Conservation (phyloP, 2,329 filamentous ascomycete species). For the Apiospora phragmitis region DNA sequence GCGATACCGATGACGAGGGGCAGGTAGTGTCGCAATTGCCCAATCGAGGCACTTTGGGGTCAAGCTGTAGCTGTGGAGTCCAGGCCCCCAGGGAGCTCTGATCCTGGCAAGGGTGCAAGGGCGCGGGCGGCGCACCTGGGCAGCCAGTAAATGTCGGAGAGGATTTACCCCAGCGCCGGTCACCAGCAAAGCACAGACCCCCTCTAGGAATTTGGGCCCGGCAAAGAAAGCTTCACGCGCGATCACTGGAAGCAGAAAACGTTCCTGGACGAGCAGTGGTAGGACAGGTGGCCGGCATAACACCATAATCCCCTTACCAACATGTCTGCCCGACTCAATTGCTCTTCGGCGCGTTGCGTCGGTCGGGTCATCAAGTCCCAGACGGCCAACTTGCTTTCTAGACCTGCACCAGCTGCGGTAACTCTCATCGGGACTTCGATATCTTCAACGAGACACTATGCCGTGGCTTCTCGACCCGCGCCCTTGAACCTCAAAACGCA, state of each 20-base stretch:
- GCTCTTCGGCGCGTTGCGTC: constrained; percentile 15
- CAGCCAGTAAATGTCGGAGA: constrained; percentile 1
- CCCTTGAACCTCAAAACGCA: constrained; percentile 27
- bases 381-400: constrained; percentile 4
- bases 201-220: background rate
- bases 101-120: background rate
- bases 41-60: background rate
- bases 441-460: constrained; percentile 25
- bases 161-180: constrained; percentile 9
- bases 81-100: background rate
- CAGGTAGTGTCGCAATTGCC: background rate
- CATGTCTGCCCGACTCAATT: constrained; percentile 17
- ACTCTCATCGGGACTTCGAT: background rate
- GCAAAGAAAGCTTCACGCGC: constrained; percentile 3
- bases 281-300: constrained; percentile 4
- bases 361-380: constrained; percentile 9
- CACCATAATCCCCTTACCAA: background rate
- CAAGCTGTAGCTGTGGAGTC: background rate
- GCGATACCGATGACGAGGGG: background rate
- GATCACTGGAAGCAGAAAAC: background rate
- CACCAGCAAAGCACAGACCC: background rate
- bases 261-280: background rate
- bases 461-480: constrained; percentile 21
- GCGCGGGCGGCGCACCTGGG: background rate
- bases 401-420: constrained; percentile 2